These are phyloP conservation scores for Penicillium tannophilum DNA, from an alignment of 495 filamentous ascomycete genomes.

Conservation along the genomic window DNA sequence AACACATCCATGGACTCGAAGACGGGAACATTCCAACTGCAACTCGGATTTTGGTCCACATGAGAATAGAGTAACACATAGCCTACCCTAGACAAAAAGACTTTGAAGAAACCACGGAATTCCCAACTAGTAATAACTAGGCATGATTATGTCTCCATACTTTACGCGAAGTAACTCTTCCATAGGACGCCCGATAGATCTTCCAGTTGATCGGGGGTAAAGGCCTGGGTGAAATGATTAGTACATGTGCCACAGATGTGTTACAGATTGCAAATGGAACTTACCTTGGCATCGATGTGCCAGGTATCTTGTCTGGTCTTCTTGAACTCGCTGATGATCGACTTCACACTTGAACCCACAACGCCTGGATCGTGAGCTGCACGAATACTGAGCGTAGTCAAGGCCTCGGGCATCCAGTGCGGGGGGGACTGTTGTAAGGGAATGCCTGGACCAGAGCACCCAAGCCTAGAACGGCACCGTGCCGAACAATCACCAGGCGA, in stretches of 20 bases:
- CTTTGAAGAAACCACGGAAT: background rate
- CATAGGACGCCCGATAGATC: slow-evolving; percentile 95
- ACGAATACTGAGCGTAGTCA: slow-evolving; percentile 81
- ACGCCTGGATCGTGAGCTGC: slow-evolving; percentile 88
- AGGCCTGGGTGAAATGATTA: slow-evolving; percentile 61
- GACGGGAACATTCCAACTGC: background rate
- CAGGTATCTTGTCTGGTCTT: slow-evolving; percentile 99
- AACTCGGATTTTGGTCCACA: background rate
- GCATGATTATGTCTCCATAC: background rate
- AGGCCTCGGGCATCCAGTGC: slow-evolving; percentile 88
- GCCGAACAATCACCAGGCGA: slow-evolving; percentile 74
- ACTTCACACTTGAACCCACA: slow-evolving; percentile 97
- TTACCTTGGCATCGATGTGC: slow-evolving; percentile 95
- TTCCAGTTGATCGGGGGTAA: slow-evolving; percentile 88
- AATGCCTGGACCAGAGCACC: slow-evolving; percentile 95
- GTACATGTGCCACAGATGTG: slow-evolving; percentile 26
- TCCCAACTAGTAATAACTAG: background rate
- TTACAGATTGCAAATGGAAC: slow-evolving; percentile 10
- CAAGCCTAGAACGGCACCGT: slow-evolving; percentile 90
- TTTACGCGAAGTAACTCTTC: slow-evolving; percentile 98
- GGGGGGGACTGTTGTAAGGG: slow-evolving; percentile 94
- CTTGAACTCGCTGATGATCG: slow-evolving; percentile 94
- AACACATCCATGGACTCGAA: slow-evolving; percentile 9
- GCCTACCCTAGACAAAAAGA: background rate
- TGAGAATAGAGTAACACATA: background rate